These are phyloP conservation scores for Ophiostoma sp. DNA, from an alignment of 2,329 filamentous ascomycete genomes.

Conservation along the genomic window DNA sequence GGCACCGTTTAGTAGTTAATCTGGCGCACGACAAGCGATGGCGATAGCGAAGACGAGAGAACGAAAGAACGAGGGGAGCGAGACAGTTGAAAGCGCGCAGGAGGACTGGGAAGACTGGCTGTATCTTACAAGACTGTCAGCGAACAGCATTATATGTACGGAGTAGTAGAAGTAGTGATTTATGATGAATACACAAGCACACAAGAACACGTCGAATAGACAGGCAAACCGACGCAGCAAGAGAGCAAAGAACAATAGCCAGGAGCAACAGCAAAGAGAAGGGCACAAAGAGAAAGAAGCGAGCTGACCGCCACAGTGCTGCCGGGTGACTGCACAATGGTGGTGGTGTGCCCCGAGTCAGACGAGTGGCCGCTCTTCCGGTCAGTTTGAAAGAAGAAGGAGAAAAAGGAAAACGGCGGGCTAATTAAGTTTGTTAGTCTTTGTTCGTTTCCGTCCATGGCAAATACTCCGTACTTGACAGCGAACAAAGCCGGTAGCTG, in stretches of 20 bases:
- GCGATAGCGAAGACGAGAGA: not conserved
- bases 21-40: not conserved
- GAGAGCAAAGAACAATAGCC: no score
- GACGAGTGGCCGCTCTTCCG: not conserved
- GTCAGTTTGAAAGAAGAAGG: not conserved
- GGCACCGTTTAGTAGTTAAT: not conserved
- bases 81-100: no score
- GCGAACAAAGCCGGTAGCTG: no score
- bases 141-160: not conserved
- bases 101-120: not conserved
- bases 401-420: not conserved
- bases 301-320: not conserved
- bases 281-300: not conserved
- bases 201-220: not conserved
- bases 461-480: not conserved
- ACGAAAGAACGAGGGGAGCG: not conserved
- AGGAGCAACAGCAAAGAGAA: not conserved
- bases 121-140: not conserved
- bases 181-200: no score
- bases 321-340: not conserved
- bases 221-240: no score
- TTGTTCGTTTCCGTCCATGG: not conserved
- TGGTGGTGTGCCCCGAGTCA: not conserved
- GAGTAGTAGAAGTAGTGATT: no score
- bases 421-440: not conserved